Conservation (phyloP, 495 filamentous ascomycete genomes). For the Massariosphaeria phaeospora region DNA sequence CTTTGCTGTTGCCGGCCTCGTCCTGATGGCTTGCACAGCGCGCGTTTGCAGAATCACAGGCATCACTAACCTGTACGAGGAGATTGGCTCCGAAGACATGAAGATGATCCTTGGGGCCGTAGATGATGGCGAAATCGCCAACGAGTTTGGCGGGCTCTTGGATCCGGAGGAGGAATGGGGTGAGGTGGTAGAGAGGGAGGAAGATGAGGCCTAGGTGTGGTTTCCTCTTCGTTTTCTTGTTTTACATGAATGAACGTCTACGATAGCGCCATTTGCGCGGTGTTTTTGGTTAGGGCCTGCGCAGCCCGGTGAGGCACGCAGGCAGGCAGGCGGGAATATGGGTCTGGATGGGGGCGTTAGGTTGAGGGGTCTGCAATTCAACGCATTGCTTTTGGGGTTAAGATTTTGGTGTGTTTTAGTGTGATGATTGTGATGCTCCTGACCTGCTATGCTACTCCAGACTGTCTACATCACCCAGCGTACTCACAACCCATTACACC, state of each 20-base stretch:
- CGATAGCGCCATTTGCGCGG: not conserved
- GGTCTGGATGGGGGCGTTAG: not conserved
- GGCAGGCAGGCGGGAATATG: too few relatives aligned
- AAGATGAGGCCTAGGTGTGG: not conserved
- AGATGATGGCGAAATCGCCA: slow-evolving; percentile 1
- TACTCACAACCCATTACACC: too few relatives aligned
- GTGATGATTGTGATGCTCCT: too few relatives aligned
- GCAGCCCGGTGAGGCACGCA: not conserved
- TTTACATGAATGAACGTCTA: not conserved
- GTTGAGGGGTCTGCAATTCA: not conserved
- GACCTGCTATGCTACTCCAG: too few relatives aligned
- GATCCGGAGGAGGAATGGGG: slow-evolving; percentile 24
- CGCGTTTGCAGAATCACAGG: slow-evolving; percentile 22
- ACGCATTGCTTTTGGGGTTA: too few relatives aligned
- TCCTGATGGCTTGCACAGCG: slow-evolving; percentile 28
- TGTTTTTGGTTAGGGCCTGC: not conserved
- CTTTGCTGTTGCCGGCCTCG: slow-evolving; percentile 28
- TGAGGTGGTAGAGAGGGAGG: slow-evolving; percentile 10
- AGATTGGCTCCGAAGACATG: slow-evolving; percentile 28
- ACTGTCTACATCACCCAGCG: too few relatives aligned
- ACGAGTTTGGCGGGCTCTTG: slow-evolving; percentile 16
- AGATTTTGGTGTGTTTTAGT: too few relatives aligned
- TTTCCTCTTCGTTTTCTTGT: not conserved
- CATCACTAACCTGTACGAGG: slow-evolving; percentile 26
- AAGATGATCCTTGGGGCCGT: slow-evolving; percentile 13